Percentiles rank a stretch among this genome's conserved stretches.
phyloP scores from a whole-genome alignment of 768 basidiomycete species.

The Russula griseocarnosa region DNA sequence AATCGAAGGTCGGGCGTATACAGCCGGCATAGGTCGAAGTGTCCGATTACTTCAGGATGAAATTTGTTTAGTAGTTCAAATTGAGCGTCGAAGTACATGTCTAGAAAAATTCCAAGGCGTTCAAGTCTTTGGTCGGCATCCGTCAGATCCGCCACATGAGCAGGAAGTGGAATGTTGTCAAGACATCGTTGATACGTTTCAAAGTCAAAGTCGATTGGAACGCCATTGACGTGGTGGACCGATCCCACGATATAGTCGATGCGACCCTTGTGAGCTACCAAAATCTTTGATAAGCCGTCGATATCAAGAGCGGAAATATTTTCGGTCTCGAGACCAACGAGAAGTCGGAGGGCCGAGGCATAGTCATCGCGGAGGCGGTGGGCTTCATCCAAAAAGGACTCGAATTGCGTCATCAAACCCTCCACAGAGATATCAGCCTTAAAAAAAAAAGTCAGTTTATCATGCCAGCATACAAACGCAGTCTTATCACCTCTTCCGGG shows the following conservation, averaged over 20 bases:
- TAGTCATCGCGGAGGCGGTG: conserved; percentile 66
- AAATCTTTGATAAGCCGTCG: conserved; percentile 48
- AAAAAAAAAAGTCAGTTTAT: conserved; percentile 23
- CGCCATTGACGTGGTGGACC: conserved; percentile 82
- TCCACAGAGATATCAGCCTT: conserved; percentile 55
- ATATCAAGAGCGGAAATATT: conserved; percentile 71
- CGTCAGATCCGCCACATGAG: conserved; percentile 31
- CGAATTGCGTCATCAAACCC: conserved; percentile 61
- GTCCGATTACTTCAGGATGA: conserved; percentile 86
- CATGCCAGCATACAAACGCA: conserved; percentile 7
- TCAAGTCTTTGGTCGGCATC: conserved; percentile 30
- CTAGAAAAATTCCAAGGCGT: conserved; percentile 48
- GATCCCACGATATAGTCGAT: conserved; percentile 92
- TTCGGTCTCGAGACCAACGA: conserved; percentile 93
- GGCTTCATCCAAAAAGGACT: conserved; percentile 72
- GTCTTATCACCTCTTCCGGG: conserved; percentile 80
- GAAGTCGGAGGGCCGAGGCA: conserved; percentile 60
- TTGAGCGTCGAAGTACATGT: conserved; percentile 83
- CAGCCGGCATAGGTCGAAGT: conserved; percentile 88
- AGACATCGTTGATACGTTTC: conserved; percentile 64
- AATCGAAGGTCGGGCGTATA: conserved; percentile 65
- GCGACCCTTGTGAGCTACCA: conserved; percentile 44
- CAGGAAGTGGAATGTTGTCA: conserved; percentile 36
- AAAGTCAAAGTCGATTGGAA: conserved; percentile 91
- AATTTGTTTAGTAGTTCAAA: conserved; percentile 62